Conservation (phyloP, 495 filamentous ascomycete genomes). For the Penicillium egyptiacum region DNA sequence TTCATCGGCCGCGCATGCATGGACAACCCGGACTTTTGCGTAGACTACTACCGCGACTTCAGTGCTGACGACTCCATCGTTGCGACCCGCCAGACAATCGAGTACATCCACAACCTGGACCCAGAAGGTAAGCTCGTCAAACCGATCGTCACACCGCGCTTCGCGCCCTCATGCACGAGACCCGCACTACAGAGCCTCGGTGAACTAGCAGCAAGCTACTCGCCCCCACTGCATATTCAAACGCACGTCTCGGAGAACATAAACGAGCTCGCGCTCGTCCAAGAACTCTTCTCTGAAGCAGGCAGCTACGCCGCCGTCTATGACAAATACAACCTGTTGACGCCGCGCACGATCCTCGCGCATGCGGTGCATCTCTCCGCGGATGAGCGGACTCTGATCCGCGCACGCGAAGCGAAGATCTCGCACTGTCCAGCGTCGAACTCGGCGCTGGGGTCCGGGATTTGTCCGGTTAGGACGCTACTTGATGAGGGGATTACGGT, state of each 20-base stretch:
- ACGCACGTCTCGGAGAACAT: constrained; percentile 91
- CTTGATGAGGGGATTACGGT: constrained; percentile 73
- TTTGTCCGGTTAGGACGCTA: constrained; percentile 67
- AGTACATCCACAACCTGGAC: constrained; percentile 67
- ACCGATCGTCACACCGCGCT: constrained; percentile 88
- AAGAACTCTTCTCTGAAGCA: constrained; percentile 63
- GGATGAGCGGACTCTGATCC: constrained; percentile 63
- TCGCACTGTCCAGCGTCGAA: constrained; percentile 88
- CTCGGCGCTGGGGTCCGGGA: constrained; percentile 71
- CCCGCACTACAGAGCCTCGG: constrained; percentile 63
- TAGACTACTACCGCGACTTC: constrained; percentile 73
- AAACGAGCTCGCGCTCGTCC: constrained; percentile 68
- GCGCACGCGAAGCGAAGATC: constrained; percentile 59
- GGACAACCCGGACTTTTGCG: constrained; percentile 64
- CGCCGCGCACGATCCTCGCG: constrained; percentile 73
- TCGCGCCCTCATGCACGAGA: constrained; percentile 73
- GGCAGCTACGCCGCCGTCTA: constrained; percentile 76
- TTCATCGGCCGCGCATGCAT: constrained; percentile 87
- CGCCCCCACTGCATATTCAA: constrained; percentile 66
- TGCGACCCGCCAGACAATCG: constrained; percentile 61
- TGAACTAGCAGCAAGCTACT: constrained; percentile 55
- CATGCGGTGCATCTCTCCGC: constrained; percentile 77
- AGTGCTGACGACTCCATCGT: constrained; percentile 54
- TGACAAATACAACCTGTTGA: constrained; percentile 67
- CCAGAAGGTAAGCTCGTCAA: constrained; percentile 58